Conservation (phyloP, 2,329 filamentous ascomycete species). For the Aureobasidium musti region DNA sequence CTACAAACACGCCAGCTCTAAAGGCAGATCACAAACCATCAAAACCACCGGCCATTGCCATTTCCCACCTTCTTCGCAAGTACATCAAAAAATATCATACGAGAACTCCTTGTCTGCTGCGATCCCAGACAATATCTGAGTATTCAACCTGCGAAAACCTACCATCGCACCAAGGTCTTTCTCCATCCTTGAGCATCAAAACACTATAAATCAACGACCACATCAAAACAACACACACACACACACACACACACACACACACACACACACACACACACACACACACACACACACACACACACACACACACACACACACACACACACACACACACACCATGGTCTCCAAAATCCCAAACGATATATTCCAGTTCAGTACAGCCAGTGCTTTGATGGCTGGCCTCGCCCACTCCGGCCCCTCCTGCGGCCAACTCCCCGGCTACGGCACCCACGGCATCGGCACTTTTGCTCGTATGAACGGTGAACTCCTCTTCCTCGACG, state of each 20-base stretch:
- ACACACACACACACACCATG: conserved; percentile 36
- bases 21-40: conserved; percentile 19
- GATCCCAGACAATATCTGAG: no score
- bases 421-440: conserved; percentile 44
- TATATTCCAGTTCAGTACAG: conserved; percentile 49
- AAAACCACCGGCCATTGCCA: conserved; percentile 2
- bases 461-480: conserved; percentile 42
- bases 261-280: background rate
- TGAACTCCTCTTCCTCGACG: conserved; percentile 44
- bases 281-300: background rate
- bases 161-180: no score
- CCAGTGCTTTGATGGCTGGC: conserved; percentile 43
- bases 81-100: no score
- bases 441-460: conserved; percentile 49
- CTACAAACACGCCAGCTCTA: no score
- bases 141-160: no score
- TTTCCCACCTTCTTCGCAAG: background rate
- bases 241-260: background rate
- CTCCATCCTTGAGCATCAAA: no score
- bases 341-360: conserved; percentile 48
- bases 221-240: background rate
- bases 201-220: no score
- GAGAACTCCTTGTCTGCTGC: no score
- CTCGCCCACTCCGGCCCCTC: conserved; percentile 43
- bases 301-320: background rate